Evolutionary conservation across 2,329 filamentous ascomycete species (phyloP).

Genomic region (Exophiala alcalophila): DNA sequence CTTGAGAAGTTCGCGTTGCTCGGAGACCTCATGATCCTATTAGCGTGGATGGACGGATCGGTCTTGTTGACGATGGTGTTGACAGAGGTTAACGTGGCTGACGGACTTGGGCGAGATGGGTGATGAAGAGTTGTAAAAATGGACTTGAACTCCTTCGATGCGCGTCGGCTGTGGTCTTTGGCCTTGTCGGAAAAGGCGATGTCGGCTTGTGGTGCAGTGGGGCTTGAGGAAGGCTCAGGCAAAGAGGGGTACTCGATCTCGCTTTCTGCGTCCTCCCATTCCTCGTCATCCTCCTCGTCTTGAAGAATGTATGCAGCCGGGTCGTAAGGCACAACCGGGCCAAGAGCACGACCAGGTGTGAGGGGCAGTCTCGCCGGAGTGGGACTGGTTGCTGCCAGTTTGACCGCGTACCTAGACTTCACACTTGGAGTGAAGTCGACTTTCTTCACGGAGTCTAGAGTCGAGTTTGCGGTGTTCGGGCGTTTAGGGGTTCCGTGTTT

Average conservation of each 20-base stretch:
- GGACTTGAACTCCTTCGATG: conserved; percentile 31
- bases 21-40: conserved; percentile 25
- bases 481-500: conserved; percentile 29
- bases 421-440: conserved; percentile 77
- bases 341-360: conserved; percentile 17
- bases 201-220: conserved; percentile 11
- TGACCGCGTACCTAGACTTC: conserved; percentile 45
- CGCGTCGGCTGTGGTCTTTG: conserved; percentile 33
- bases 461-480: conserved; percentile 39
- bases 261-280: conserved; percentile 27
- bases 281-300: conserved; percentile 26
- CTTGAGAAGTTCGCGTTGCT: conserved; percentile 38
- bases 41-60: conserved; percentile 17
- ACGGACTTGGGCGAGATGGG: conserved; percentile 18
- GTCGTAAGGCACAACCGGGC: conserved; percentile 28
- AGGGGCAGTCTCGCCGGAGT: conserved; percentile 42
- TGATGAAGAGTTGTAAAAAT: conserved; percentile 33
- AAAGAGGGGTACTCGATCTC: conserved; percentile 41
- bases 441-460: conserved; percentile 61
- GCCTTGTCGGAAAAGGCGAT: conserved; percentile 21
- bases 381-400: conserved; percentile 36
- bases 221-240: conserved; percentile 24
- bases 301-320: conserved; percentile 29
- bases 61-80: conserved; percentile 27
- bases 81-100: conserved; percentile 23